Conservation (phyloP, 1,284 basidiomycete species). For the Boletellus deceptivus region DNA sequence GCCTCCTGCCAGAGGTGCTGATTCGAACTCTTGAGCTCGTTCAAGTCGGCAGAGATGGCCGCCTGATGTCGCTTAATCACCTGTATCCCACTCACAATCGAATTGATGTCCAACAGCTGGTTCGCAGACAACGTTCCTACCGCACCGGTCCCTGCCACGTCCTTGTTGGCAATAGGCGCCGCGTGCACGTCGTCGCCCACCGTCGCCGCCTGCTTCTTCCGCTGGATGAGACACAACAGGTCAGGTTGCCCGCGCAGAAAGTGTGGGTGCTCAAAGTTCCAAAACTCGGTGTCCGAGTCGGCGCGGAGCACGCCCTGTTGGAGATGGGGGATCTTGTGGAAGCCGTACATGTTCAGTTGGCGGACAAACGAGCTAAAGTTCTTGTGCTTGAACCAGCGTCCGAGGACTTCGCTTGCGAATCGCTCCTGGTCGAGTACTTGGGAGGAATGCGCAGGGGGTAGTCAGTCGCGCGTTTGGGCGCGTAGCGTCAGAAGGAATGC, state of each 20-base stretch:
- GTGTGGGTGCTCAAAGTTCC: conserved; percentile 91
- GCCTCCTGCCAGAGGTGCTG: conserved; percentile 93
- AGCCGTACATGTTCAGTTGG: conserved; percentile 97
- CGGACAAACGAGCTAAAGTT: conserved; percentile 95
- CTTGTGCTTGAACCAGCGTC: conserved; percentile 94
- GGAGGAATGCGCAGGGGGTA: background rate
- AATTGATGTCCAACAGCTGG: conserved; percentile 69
- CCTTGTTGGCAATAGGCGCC: conserved; percentile 12
- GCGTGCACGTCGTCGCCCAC: conserved; percentile 29
- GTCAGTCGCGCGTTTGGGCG: conserved; percentile 1
- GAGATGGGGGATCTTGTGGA: conserved; percentile 94
- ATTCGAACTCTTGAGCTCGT: conserved; percentile 86
- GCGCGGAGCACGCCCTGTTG: conserved; percentile 90
- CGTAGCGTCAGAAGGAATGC: conserved; percentile 25
- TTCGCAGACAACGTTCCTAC: conserved; percentile 35
- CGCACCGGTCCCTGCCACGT: conserved; percentile 15
- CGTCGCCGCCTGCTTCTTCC: conserved; percentile 58
- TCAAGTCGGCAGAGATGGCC: conserved; percentile 84
- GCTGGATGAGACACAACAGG: conserved; percentile 84
- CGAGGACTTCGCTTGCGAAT: conserved; percentile 88
- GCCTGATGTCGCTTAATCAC: conserved; percentile 92
- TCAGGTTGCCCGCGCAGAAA: conserved; percentile 91
- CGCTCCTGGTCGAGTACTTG: conserved; percentile 91
- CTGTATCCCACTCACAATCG: conserved; percentile 80
- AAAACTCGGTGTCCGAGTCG: conserved; percentile 83